Base-by-base conservation (phyloP, 768 basidiomycete species). In the Phlebiopsis flavidoalba region DNA sequence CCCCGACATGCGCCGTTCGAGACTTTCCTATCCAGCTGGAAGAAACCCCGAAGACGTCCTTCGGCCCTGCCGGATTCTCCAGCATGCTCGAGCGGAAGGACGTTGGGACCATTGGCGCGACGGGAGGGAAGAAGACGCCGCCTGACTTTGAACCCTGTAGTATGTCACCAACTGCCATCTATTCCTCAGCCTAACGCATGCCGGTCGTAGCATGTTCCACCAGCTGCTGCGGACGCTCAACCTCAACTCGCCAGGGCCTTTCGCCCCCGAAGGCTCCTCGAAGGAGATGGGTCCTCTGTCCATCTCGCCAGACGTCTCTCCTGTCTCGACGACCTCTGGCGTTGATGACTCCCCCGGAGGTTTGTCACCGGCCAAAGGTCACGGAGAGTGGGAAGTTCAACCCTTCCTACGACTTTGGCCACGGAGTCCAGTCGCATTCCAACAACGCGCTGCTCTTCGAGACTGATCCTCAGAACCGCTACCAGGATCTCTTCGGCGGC, bases 21-120 rank as follows among this genome's bases (percentile, higher is more conserved):
- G n/a, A n/a, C 56, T 65, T 71, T 49, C 68, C 51, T 59, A 71
- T 65, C 66, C 66, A 60, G 56, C 69, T 71, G 47, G 63, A 57
- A 70, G 77, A 60, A 78, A 69, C 62, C 76, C 77, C 59, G 84
- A 89, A 60, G 88, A 90, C 67, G 80, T 88, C 58, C n/a, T 90
- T 91, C 65, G 88, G 87, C 3, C 80, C 82, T 1, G 69, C 79
- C 33, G 78, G 78, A 10, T 66, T 72, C 55, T 67, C 73, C 62
- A 67, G 72, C 60, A 58, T 63, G 55, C 62, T 66, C 33, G 78
- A 77, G 63, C 83, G 82, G 64, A 78, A 71, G 65, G 72, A 74
- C 60, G 77, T 91, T 53, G 89, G 90, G 5, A 88, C 88, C 68
- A 86, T 92, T 69, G 91, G 90, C 50, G 91, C 50, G 91, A 93